A percentile compares a stretch with the other conserved stretches of the same genome.
Conservation (phyloP, 139 green algal species). For the Mychonastes homosphaera region DNA sequence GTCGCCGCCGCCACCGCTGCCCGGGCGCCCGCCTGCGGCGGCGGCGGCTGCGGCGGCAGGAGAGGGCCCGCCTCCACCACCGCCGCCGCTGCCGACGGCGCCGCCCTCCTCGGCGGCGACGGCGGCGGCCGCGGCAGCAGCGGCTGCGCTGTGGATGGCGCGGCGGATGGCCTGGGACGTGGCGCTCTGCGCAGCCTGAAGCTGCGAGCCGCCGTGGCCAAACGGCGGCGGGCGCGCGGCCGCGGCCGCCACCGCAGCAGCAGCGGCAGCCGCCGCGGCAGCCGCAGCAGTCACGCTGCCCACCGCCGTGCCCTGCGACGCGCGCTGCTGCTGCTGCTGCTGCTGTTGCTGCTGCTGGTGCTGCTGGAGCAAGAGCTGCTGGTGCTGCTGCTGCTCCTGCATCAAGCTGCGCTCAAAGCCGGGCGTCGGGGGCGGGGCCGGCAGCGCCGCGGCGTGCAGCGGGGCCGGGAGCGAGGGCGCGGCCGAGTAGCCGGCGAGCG, state of each 20-base stretch:
- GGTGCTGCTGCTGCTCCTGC: not conserved
- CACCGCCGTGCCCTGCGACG: not conserved
- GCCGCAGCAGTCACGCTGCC: not conserved
- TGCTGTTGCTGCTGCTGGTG: too few species aligned
- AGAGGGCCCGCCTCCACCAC: not conserved
- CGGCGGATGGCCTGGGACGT: too few species aligned
- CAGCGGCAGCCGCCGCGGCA: not conserved
- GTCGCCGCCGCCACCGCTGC: slow-evolving; percentile 4
- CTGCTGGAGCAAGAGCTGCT: not conserved
- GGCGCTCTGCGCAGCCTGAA: slow-evolving; percentile 6
- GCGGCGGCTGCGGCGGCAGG: not conserved
- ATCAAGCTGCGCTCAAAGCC: not conserved
- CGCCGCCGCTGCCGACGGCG: too few species aligned
- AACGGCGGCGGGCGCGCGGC: too few species aligned
- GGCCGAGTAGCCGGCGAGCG: not conserved
- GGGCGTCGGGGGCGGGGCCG: not conserved
- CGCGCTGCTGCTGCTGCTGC: slow-evolving; percentile 5
- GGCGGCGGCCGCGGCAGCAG: too few species aligned
- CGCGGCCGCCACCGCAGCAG: too few species aligned
- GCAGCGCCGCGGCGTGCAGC: not conserved
- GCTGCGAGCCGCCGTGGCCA: not conserved
- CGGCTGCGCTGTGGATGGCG: too few species aligned
- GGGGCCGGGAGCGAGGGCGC: not conserved
- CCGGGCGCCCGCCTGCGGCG: not conserved
- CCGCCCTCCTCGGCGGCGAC: too few species aligned